phyloP scores from a whole-genome alignment of 1,284 basidiomycete genomes.

The Calocybe gambosa region DNA sequence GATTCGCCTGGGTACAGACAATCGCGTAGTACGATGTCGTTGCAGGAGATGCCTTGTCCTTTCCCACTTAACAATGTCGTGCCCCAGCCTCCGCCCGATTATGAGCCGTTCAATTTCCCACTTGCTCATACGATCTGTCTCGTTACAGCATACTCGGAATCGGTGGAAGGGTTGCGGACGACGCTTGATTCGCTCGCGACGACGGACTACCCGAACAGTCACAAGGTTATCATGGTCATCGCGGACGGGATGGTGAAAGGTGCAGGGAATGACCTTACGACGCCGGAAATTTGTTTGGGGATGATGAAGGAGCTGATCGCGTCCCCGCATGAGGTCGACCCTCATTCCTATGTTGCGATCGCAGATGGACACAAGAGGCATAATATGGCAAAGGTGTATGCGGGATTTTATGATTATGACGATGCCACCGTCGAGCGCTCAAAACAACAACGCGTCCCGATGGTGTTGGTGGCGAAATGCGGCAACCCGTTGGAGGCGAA shows the following conservation, averaged over 20 bases:
- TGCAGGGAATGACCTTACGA: slow-evolving; percentile 79
- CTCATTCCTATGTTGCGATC: slow-evolving; percentile 96
- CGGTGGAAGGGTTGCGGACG: slow-evolving; percentile 92
- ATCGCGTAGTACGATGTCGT: slow-evolving; percentile 80
- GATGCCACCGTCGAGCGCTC: slow-evolving; percentile 85
- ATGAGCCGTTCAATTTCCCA: slow-evolving; percentile 94
- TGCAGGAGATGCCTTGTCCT: slow-evolving; percentile 75
- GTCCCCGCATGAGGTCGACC: slow-evolving; percentile 81
- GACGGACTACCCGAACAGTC: slow-evolving; percentile 97
- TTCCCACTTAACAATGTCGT: slow-evolving; percentile 91
- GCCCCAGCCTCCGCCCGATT: slow-evolving; percentile 88
- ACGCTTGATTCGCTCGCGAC: slow-evolving; percentile 97
- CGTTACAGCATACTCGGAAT: slow-evolving; percentile 98
- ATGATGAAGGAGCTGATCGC: slow-evolving; percentile 99
- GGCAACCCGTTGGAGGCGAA: slow-evolving; percentile 87
- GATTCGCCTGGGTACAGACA: slow-evolving; percentile 71
- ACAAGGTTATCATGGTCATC: slow-evolving; percentile 94
- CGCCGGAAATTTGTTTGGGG: slow-evolving; percentile 89
- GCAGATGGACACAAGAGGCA: slow-evolving; percentile 98
- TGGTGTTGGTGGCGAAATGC: slow-evolving; percentile 91
- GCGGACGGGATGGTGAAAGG: slow-evolving; percentile 99
- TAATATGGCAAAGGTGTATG: slow-evolving; percentile 99
- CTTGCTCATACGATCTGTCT: slow-evolving; percentile 92
- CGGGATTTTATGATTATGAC: slow-evolving; percentile 97
- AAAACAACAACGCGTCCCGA: slow-evolving; percentile 96